phyloP scores from a whole-genome alignment of 441 rosid genomes.

The Pelargonium exstipulatum region DNA sequence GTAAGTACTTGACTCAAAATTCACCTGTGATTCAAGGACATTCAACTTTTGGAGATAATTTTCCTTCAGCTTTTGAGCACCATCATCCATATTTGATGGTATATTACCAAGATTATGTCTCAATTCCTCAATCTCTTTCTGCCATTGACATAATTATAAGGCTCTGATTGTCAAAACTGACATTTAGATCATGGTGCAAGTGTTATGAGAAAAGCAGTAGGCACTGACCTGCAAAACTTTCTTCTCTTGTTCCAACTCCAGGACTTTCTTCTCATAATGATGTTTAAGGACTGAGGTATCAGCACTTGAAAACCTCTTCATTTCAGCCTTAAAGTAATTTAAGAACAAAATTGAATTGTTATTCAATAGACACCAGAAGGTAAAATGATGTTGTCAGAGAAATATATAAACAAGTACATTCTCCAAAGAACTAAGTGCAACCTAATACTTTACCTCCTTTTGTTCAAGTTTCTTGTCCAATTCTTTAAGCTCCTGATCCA shows the following conservation, averaged over 20 bases:
- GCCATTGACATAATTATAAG: slow-evolving; percentile 28
- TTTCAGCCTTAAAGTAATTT: slow-evolving; percentile 67
- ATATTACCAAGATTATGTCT: slow-evolving; percentile 61
- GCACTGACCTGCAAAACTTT: slow-evolving; percentile 61
- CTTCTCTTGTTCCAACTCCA: slow-evolving; percentile 83
- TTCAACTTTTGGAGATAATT: slow-evolving; percentile 89
- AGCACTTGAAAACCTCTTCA: slow-evolving; percentile 59
- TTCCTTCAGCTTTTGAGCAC: slow-evolving; percentile 78
- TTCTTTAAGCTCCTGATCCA: slow-evolving; percentile 85
- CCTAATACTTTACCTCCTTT: slow-evolving; percentile 54
- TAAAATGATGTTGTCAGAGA: neutral
- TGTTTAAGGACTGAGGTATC: slow-evolving; percentile 86
- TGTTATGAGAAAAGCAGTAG: slow-evolving; percentile 1
- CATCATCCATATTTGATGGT: slow-evolving; percentile 69
- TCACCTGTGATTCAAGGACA: slow-evolving; percentile 78
- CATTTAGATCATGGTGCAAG: slow-evolving; percentile 9
- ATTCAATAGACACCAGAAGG: neutral
- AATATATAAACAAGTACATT: neutral
- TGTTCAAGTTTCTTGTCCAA: slow-evolving; percentile 81
- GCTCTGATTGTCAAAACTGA: slow-evolving; percentile 6
- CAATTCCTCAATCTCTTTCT: slow-evolving; percentile 90
- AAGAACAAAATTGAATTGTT: slow-evolving; percentile 13
- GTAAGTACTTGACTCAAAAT: neutral
- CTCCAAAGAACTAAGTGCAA: neutral
- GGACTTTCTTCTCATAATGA: slow-evolving; percentile 91